These are phyloP conservation scores for Handroanthus guayacan DNA, from an alignment of 257 asterid genomes.

Conservation along the genomic window DNA sequence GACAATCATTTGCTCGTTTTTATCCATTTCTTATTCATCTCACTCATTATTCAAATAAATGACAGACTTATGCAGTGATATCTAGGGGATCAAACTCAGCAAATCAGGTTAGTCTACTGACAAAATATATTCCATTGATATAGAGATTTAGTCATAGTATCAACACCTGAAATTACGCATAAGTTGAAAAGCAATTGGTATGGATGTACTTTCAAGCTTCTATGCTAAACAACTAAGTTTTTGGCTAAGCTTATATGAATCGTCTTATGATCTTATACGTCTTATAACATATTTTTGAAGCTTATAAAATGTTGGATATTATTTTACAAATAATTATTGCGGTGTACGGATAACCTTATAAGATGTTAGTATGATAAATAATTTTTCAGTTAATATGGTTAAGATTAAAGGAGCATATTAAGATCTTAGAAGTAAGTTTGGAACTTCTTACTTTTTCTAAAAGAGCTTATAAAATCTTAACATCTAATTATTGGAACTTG, in stretches of 20 bases:
- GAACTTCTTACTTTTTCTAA: too few relatives aligned
- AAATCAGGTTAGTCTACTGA: conserved; percentile 70
- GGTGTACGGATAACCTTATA: too few relatives aligned
- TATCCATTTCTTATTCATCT: conserved; percentile 30
- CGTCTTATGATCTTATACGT: too few relatives aligned
- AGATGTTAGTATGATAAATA: too few relatives aligned
- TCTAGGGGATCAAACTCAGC: conserved; percentile 72
- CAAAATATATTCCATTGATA: not conserved
- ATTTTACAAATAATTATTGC: too few relatives aligned
- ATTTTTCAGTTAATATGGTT: too few relatives aligned
- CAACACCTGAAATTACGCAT: not conserved
- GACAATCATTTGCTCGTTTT: not conserved
- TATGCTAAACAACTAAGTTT: not conserved
- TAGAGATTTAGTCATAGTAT: not conserved
- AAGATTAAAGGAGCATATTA: too few relatives aligned
- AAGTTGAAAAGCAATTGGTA: not conserved
- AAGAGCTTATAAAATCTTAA: too few relatives aligned
- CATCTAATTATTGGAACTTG: too few relatives aligned
- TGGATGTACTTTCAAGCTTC: not conserved
- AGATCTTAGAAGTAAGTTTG: too few relatives aligned
- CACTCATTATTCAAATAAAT: conserved; percentile 12
- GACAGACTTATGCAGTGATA: conserved; percentile 87
- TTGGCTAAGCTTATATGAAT: not conserved
- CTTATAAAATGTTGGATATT: too few relatives aligned
- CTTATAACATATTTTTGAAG: too few relatives aligned